Percentiles rank a stretch among this genome's conserved stretches.
Evolutionary conservation across 208 protist genomes (phyloP).

Genomic region (Acanthamoeba healyi): DNA sequence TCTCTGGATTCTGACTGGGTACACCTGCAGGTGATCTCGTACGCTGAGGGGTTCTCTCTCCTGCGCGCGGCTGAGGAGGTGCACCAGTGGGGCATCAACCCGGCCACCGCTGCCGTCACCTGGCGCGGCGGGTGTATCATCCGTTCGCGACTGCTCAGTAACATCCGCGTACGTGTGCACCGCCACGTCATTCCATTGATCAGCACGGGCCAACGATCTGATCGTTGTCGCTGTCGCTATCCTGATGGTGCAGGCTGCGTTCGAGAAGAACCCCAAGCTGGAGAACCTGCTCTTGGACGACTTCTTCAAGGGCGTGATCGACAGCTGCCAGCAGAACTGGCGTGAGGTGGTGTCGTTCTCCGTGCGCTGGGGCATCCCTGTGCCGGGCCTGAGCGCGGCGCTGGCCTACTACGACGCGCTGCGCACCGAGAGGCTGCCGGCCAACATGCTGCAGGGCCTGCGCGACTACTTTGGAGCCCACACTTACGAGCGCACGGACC

Average conservation of each 20-base stretch:
- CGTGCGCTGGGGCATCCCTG: constrained; percentile 89
- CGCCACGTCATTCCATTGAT: background rate
- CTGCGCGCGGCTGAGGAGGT: constrained; percentile 81
- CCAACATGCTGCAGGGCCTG: constrained; percentile 93
- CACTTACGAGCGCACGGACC: constrained; percentile 92
- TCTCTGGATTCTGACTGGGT: background rate
- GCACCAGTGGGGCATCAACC: constrained; percentile 4
- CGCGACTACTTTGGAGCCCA: constrained; percentile 96
- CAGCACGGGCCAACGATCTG: too few relatives aligned
- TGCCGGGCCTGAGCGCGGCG: constrained; percentile 89
- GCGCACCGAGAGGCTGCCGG: constrained; percentile 88
- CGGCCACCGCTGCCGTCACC: constrained; percentile 89
- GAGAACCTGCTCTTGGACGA: constrained; percentile 89
- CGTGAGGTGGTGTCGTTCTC: constrained; percentile 84
- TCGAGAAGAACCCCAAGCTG: constrained; percentile 86
- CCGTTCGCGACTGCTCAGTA: constrained; percentile 90
- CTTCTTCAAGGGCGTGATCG: constrained; percentile 81
- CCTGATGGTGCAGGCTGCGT: constrained; percentile 86
- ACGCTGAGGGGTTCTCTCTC: constrained; percentile 93
- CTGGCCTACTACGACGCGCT: constrained; percentile 94
- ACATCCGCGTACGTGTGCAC: constrained; percentile 83
- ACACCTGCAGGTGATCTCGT: constrained; percentile 75
- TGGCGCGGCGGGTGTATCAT: constrained; percentile 96
- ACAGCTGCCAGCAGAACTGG: constrained; percentile 80
- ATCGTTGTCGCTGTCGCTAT: background rate